Percentiles rank a stretch among this genome's conserved stretches.
These are phyloP conservation scores for Sonneratia caseolaris DNA, from an alignment of 345 rosid species.

Conservation along the genomic window DNA sequence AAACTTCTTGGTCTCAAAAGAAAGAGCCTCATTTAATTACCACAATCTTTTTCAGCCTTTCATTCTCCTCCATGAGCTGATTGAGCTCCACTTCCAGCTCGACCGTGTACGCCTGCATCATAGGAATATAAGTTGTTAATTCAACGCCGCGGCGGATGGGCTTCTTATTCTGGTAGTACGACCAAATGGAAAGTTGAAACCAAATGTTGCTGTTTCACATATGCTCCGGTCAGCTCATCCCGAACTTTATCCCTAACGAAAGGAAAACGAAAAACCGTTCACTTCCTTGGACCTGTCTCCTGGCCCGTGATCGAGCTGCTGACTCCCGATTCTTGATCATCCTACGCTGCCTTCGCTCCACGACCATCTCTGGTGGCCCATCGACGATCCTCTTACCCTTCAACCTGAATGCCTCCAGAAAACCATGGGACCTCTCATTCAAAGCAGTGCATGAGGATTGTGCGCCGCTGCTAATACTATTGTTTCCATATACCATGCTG, in stretches of 20 bases:
- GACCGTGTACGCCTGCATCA: slow-evolving; percentile 73
- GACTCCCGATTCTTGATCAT: slow-evolving; percentile 95
- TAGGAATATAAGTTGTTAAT: not conserved
- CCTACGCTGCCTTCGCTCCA: slow-evolving; percentile 63
- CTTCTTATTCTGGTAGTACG: too few species aligned
- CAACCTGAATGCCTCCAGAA: slow-evolving; percentile 22
- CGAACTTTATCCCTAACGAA: not conserved
- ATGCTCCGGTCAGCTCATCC: not conserved
- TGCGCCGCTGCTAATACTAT: slow-evolving; percentile 20
- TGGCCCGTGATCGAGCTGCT: slow-evolving; percentile 87
- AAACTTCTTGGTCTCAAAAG: not conserved
- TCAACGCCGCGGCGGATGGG: not conserved
- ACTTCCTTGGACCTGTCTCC: slow-evolving; percentile 56
- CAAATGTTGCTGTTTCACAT: too few species aligned
- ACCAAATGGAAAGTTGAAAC: not conserved
- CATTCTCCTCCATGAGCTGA: slow-evolving; percentile 72
- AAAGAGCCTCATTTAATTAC: slow-evolving; percentile 20
- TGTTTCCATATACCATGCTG: slow-evolving; percentile 13
- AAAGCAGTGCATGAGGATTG: slow-evolving; percentile 24
- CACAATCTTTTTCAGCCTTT: slow-evolving; percentile 49
- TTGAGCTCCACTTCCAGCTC: slow-evolving; percentile 76
- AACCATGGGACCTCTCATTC: slow-evolving; percentile 22
- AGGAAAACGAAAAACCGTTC: not conserved
- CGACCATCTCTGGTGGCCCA: slow-evolving; percentile 60
- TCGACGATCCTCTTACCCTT: slow-evolving; percentile 44